phyloP scores from a whole-genome alignment of 768 basidiomycete genomes.

The Panaeolus papilionaceus region DNA sequence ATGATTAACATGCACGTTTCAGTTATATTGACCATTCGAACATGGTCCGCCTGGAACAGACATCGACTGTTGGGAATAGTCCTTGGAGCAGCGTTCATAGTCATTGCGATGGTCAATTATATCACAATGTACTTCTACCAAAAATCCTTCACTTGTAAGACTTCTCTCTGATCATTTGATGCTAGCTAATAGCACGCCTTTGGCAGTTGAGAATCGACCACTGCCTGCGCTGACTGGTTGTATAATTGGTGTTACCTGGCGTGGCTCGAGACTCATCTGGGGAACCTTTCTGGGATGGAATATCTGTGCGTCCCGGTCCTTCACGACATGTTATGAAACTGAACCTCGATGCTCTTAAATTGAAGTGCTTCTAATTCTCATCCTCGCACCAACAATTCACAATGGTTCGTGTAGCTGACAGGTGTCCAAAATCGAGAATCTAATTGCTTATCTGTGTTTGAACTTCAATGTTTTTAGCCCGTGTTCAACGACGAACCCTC shows the following conservation, averaged over 20 bases:
- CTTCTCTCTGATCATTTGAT: neutral
- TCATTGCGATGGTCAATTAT: neutral
- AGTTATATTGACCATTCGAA: constrained; percentile 2
- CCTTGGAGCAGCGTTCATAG: neutral
- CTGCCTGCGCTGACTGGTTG: neutral
- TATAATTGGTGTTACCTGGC: neutral
- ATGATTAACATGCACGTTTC: neutral
- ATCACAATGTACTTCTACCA: constrained; percentile 10
- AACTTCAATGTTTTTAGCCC: neutral
- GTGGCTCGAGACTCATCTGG: constrained; percentile 5
- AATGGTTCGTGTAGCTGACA: neutral
- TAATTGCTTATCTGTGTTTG: neutral
- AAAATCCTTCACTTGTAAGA: constrained; percentile 1
- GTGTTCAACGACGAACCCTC: neutral
- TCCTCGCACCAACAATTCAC: constrained; percentile 1
- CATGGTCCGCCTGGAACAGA: constrained; percentile 5
- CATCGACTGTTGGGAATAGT: neutral
- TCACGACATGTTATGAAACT: neutral
- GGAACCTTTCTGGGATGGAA: constrained; percentile 3
- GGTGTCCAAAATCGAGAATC: neutral
- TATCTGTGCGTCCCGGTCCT: neutral
- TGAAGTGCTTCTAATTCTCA: neutral
- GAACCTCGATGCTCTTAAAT: neutral
- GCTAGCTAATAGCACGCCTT: neutral
- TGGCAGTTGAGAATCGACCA: neutral